Conservation (phyloP, 208 protist species). For the Tritrichomonas musculus region DNA sequence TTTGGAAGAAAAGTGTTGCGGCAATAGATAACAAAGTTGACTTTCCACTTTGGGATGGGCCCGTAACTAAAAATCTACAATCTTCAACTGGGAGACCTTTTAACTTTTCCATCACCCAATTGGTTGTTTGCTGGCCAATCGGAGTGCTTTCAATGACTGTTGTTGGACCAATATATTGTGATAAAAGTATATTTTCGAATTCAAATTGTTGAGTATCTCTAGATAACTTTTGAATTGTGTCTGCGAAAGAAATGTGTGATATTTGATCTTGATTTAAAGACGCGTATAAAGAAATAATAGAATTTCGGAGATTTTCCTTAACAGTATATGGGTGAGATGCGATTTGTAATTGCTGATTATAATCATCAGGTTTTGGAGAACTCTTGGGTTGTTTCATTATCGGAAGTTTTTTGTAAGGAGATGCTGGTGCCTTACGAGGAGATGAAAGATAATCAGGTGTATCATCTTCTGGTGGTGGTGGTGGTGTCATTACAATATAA, state of each 20-base stretch:
- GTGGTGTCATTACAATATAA: neutral
- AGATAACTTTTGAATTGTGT: neutral
- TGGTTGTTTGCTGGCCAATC: neutral
- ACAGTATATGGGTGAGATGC: neutral
- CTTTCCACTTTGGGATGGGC: neutral
- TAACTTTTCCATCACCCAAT: neutral
- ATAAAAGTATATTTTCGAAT: neutral
- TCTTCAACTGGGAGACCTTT: neutral
- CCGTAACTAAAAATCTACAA: neutral
- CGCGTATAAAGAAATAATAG: neutral
- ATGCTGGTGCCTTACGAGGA: neutral
- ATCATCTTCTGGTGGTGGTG: neutral
- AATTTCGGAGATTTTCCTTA: neutral
- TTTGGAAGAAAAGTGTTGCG: neutral
- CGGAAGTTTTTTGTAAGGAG: neutral
- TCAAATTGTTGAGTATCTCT: neutral
- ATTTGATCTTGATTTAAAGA: neutral
- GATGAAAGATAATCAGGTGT: neutral
- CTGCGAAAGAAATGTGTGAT: neutral
- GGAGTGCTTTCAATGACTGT: neutral
- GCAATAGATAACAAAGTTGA: neutral
- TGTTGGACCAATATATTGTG: constrained; percentile 3
- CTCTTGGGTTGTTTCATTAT: neutral
- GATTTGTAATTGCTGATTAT: neutral
- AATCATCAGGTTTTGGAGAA: neutral